These are phyloP conservation scores for Clavaria fumosa DNA, from an alignment of 768 basidiomycete genomes.

Conservation along the genomic window DNA sequence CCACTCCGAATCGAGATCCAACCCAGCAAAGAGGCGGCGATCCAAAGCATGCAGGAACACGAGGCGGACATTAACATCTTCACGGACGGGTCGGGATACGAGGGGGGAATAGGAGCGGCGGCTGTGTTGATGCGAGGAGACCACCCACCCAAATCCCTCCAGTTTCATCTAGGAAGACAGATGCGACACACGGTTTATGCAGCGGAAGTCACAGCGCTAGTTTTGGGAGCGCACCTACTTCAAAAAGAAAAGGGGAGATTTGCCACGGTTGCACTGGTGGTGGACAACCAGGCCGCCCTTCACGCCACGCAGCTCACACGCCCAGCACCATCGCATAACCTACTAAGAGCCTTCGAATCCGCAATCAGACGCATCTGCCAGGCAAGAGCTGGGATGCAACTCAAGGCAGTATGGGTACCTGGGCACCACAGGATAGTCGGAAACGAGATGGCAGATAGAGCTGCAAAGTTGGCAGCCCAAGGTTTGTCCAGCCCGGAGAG, in stretches of 20 bases:
- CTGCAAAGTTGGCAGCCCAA: neutral
- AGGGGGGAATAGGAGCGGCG: neutral
- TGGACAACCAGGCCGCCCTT: neutral
- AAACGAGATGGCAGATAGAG: neutral
- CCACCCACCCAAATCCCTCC: neutral
- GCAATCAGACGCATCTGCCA: neutral
- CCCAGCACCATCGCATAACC: neutral
- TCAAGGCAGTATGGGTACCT: neutral
- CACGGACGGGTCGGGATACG: neutral
- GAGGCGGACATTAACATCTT: neutral
- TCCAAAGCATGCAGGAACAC: neutral
- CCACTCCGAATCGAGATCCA: neutral
- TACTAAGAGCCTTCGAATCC: neutral
- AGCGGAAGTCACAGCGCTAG: neutral
- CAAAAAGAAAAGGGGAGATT: neutral
- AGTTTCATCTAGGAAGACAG: neutral
- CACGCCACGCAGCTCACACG: neutral
- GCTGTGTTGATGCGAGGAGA: neutral
- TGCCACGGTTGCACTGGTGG: neutral
- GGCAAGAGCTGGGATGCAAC: neutral
- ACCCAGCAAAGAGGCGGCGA: neutral
- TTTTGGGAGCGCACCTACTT: neutral
- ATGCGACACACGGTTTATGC: neutral
- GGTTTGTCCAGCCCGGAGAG: neutral
- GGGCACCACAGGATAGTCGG: neutral